Conservation (phyloP, 257 asterid species). For the Salvia splendens region DNA sequence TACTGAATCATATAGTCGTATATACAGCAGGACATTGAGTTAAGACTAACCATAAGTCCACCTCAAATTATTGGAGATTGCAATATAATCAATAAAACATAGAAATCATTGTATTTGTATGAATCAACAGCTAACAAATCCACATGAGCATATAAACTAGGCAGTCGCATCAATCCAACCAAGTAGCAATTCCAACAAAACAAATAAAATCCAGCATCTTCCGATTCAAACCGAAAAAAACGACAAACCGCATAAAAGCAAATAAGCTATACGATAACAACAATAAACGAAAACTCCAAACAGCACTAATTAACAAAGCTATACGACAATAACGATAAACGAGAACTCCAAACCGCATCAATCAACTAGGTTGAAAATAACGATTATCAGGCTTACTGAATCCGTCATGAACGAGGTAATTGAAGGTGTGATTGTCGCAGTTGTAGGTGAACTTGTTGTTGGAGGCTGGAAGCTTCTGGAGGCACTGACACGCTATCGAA, state of each 20-base stretch:
- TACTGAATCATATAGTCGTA: background rate
- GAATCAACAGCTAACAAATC: constrained; percentile 1
- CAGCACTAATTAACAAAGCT: constrained; percentile 2
- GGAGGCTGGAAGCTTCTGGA: constrained; percentile 61
- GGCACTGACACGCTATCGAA: constrained; percentile 64
- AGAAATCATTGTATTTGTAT: background rate
- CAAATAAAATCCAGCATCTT: background rate
- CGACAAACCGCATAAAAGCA: constrained; percentile 5
- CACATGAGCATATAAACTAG: constrained; percentile 3
- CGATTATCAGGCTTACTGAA: constrained; percentile 44
- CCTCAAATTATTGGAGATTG: background rate
- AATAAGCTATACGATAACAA: background rate
- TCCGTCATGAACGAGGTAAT: constrained; percentile 66
- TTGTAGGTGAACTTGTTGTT: constrained; percentile 66
- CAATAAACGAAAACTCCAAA: background rate
- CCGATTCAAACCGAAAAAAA: constrained; percentile 11
- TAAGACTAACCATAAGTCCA: constrained; percentile 14
- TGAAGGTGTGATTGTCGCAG: constrained; percentile 71
- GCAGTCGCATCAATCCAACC: constrained; percentile 13
- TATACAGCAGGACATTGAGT: background rate
- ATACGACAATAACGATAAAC: background rate
- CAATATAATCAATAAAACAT: constrained; percentile 17
- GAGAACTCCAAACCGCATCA: constrained; percentile 1
- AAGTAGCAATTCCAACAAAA: background rate
- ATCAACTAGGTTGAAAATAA: background rate